Evolutionary conservation across 192 early-diverging fungal genomes (phyloP).

Genomic region (Entomortierella lignicola): DNA sequence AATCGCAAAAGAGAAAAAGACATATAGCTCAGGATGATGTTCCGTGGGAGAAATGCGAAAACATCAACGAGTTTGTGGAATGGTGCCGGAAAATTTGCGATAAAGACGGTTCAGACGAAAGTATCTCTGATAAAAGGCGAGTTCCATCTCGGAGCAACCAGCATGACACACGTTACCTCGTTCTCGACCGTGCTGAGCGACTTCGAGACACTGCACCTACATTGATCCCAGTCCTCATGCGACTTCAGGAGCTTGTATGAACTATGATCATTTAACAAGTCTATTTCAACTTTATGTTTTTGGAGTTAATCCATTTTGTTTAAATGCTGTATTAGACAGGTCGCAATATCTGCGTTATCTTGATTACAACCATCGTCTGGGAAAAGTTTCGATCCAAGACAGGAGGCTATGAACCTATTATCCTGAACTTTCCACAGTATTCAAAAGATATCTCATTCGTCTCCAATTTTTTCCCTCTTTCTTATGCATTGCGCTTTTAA

Average conservation of each 20-base stretch:
- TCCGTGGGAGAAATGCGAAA: conserved; percentile 69
- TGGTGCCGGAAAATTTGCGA: conserved; percentile 43
- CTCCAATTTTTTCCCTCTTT: background rate
- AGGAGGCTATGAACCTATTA: conserved; percentile 69
- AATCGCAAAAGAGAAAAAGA: conserved; percentile 12
- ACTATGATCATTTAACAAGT: too few species aligned
- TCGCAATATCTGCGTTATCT: conserved; percentile 72
- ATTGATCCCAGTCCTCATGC: conserved; percentile 75
- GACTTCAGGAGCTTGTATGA: conserved; percentile 76
- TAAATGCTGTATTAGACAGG: conserved; percentile 43
- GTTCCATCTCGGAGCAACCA: background rate
- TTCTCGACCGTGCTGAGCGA: conserved; percentile 85
- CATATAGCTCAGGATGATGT: background rate
- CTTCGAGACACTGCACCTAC: conserved; percentile 76
- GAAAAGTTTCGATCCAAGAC: conserved; percentile 81
- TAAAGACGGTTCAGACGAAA: background rate
- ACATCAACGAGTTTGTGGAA: conserved; percentile 77
- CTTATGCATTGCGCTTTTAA: too few species aligned
- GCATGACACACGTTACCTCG: conserved; percentile 58
- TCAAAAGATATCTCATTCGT: conserved; percentile 51
- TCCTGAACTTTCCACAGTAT: conserved; percentile 83
- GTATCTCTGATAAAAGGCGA: background rate
- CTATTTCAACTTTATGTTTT: too few species aligned
- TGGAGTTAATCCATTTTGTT: too few species aligned
- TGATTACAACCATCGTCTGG: conserved; percentile 80